phyloP scores from a whole-genome alignment of 2,329 filamentous ascomycete species.

The Cladophialophora carrionii region DNA sequence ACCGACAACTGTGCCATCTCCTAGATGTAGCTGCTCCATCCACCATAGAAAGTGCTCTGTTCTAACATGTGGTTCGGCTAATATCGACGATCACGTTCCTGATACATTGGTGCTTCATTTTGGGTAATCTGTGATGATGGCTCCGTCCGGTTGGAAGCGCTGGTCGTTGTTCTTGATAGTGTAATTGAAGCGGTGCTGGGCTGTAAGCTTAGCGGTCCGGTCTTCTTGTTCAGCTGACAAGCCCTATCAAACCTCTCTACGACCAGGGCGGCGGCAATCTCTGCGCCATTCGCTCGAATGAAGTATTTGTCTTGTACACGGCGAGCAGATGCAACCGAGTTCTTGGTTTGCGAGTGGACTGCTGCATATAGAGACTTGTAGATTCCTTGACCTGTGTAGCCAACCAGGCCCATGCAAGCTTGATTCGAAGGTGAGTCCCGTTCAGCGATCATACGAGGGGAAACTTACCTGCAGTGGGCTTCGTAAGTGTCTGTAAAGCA shows the following conservation, averaged over 20 bases:
- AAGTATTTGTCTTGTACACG: slow-evolving; percentile 36
- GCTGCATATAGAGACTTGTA: slow-evolving; percentile 42
- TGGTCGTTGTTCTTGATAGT: slow-evolving; percentile 2
- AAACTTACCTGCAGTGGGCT: slow-evolving; percentile 19
- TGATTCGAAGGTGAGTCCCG: slow-evolving; percentile 25
- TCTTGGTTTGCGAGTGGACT: slow-evolving; percentile 39
- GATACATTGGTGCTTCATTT: background rate
- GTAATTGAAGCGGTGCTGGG: background rate
- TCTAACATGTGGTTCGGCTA: background rate
- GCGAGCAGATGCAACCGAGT: slow-evolving; percentile 37
- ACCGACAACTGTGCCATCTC: background rate
- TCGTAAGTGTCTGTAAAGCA: slow-evolving; percentile 14
- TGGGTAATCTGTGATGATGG: background rate
- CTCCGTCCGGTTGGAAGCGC: background rate
- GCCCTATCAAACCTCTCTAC: slow-evolving; percentile 10
- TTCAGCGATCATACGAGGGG: slow-evolving; percentile 38
- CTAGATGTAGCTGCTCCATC: background rate
- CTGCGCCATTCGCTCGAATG: slow-evolving; percentile 11
- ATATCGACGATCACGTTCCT: background rate
- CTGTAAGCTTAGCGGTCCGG: background rate
- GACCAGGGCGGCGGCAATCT: slow-evolving; percentile 3
- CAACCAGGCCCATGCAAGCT: slow-evolving; percentile 39
- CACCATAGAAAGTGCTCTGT: background rate
- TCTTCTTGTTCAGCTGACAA: background rate
- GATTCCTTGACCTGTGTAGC: slow-evolving; percentile 44